Evolutionary conservation across 306 rosid genomes (phyloP).

Genomic region (Canavalia ensiformis): DNA sequence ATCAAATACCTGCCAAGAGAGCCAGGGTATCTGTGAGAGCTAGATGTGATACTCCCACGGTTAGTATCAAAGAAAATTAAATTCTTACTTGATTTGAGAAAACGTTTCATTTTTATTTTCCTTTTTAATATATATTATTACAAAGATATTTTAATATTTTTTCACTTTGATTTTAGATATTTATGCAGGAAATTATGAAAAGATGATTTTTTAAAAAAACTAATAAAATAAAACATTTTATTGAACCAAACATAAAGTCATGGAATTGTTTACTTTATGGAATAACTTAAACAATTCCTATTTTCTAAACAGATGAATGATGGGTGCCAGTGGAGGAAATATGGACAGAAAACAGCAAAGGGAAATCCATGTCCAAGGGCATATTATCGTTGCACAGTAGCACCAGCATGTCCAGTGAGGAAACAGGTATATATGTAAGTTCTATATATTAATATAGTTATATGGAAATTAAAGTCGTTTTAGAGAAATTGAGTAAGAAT

Average conservation of each 20-base stretch:
- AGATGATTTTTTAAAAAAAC: neutral
- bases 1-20: conserved; percentile 65
- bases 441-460: neutral
- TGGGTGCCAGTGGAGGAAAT: conserved; percentile 92
- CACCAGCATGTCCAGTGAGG: conserved; percentile 74
- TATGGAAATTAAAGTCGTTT: neutral
- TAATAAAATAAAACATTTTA: neutral
- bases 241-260: neutral
- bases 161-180: neutral
- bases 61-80: conserved; percentile 32
- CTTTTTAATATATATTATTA: neutral
- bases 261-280: too few relatives aligned
- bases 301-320: conserved; percentile 65
- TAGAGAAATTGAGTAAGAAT: conserved; percentile 9
- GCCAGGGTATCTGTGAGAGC: conserved; percentile 84
- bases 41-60: conserved; percentile 84
- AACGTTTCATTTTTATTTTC: neutral
- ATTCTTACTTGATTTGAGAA: neutral
- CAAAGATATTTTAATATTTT: neutral
- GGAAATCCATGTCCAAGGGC: conserved; percentile 89
- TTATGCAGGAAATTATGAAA: neutral
- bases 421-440: conserved; percentile 60
- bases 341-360: conserved; percentile 82
- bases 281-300: neutral
- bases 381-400: conserved; percentile 81